phyloP scores from a whole-genome alignment of 225 moss, liverwort and hornwort species.

The Sphagnum tenellum region DNA sequence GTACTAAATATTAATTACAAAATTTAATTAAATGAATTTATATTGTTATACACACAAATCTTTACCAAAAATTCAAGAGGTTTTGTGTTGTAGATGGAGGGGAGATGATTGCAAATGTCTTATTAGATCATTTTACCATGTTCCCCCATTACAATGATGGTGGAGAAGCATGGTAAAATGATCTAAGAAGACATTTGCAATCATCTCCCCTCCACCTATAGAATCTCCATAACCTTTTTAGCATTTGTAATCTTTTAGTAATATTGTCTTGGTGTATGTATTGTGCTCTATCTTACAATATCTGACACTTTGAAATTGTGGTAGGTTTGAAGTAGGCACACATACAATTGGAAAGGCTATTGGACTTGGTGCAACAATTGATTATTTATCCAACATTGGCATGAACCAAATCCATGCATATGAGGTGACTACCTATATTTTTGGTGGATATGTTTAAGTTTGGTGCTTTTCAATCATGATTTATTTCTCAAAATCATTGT shows the following conservation, averaged over 20 bases:
- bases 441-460: no score
- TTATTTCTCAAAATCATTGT: no score
- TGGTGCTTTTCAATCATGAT: no score
- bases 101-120: constrained; percentile 84
- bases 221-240: no score
- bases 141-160: constrained; percentile 64
- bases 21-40: not conserved
- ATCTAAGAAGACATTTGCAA: no score
- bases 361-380: constrained; percentile 68
- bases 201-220: not conserved
- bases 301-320: not conserved
- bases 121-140: constrained; percentile 54
- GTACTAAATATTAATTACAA: no score
- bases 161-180: no score
- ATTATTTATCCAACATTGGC: constrained; percentile 67
- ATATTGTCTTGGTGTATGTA: not conserved
- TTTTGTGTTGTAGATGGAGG: constrained; percentile 52
- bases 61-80: not conserved
- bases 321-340: constrained; percentile 87
- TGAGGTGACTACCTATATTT: no score
- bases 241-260: no score
- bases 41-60: not conserved
- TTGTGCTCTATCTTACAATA: no score
- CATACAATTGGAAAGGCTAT: constrained; percentile 89
- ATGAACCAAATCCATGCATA: constrained; percentile 74